These are phyloP conservation scores for Trametes cubensis DNA, from an alignment of 768 basidiomycete species.

Conservation along the genomic window DNA sequence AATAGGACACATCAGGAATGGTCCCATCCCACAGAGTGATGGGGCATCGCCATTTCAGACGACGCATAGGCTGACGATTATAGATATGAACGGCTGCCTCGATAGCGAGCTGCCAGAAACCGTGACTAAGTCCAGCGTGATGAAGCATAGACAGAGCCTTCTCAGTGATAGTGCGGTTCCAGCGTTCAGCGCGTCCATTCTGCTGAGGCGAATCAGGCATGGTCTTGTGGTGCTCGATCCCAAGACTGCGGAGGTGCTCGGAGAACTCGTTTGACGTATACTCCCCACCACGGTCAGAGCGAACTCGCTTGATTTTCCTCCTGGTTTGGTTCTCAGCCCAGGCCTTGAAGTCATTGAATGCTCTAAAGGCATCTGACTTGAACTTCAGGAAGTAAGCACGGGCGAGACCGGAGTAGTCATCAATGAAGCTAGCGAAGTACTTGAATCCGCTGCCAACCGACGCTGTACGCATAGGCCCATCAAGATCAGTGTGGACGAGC, in stretches of 20 bases:
- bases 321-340: not conserved
- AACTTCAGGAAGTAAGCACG: not conserved
- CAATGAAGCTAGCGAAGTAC: too few species aligned
- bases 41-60: not conserved
- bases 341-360: not conserved
- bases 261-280: not conserved
- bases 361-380: not conserved
- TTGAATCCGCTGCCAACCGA: too few species aligned
- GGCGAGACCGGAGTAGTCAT: too few species aligned
- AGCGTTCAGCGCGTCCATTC: not conserved
- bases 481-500: not conserved
- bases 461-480: not conserved
- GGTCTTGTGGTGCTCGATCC: not conserved
- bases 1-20: not conserved
- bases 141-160: not conserved
- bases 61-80: not conserved
- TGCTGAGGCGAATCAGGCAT: not conserved
- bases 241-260: not conserved
- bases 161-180: not conserved
- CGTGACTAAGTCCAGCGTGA: too few species aligned
- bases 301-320: not conserved
- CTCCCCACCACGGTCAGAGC: not conserved
- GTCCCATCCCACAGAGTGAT: not conserved
- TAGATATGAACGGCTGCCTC: not conserved
- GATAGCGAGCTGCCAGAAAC: too few species aligned